phyloP scores from a whole-genome alignment of 148 eudicot genomes.

The Diospyros kaki region DNA sequence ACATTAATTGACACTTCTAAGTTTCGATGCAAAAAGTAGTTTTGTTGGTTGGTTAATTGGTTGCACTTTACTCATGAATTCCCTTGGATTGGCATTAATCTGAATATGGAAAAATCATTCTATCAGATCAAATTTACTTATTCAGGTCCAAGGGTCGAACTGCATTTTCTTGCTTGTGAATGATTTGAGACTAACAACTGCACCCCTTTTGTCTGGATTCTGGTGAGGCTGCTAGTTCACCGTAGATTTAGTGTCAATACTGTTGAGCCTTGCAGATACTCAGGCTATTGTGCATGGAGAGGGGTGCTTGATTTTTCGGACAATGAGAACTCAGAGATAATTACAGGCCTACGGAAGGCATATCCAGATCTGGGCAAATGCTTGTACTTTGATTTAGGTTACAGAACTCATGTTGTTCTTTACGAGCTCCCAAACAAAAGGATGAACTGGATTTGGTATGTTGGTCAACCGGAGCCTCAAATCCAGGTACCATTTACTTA shows the following conservation, averaged over 20 bases:
- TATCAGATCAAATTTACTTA: background rate
- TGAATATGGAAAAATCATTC: too few relatives aligned
- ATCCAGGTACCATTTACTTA: conserved; percentile 37
- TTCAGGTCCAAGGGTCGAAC: background rate
- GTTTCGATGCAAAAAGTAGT: background rate
- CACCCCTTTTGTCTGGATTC: too few relatives aligned
- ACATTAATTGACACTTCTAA: too few relatives aligned
- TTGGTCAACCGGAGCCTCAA: conserved; percentile 70
- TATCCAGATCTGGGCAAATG: conserved; percentile 76
- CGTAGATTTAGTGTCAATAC: too few relatives aligned
- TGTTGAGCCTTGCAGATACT: conserved; percentile 31
- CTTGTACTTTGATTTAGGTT: conserved; percentile 60
- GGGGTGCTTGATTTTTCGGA: conserved; percentile 68
- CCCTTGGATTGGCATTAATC: background rate
- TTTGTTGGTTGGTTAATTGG: background rate
- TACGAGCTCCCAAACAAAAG: conserved; percentile 64
- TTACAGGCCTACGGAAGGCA: conserved; percentile 36
- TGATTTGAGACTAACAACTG: too few relatives aligned
- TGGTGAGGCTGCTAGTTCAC: too few relatives aligned
- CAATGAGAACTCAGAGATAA: conserved; percentile 39
- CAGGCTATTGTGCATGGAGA: conserved; percentile 96
- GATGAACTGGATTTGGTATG: conserved; percentile 91
- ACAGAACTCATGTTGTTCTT: conserved; percentile 48
- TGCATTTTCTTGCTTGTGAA: background rate
- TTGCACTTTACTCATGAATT: background rate